A percentile compares a stretch with the other conserved stretches of the same genome.
Evolutionary conservation across 129 eudicot species (phyloP).

Genomic region (Tagetes patula): DNA sequence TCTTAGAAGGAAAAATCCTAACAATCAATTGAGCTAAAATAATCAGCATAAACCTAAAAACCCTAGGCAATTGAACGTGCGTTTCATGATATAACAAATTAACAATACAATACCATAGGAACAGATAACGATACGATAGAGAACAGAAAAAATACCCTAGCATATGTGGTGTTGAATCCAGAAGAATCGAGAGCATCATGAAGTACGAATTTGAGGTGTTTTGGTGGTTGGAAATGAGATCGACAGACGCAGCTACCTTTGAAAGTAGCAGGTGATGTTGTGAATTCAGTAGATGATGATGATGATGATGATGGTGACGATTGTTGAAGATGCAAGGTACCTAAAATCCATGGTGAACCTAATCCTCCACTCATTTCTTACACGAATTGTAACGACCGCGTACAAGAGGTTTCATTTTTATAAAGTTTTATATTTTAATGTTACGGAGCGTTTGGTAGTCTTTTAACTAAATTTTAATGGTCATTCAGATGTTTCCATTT

Average conservation of each 20-base stretch:
- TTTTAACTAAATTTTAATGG: too few relatives aligned
- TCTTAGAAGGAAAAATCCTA: background rate
- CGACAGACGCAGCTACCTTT: constrained; percentile 33
- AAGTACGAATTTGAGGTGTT: constrained; percentile 56
- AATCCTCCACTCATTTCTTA: constrained; percentile 35
- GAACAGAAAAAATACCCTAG: constrained; percentile 41
- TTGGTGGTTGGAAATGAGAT: constrained; percentile 36
- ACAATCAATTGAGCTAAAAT: background rate
- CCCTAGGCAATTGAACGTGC: background rate
- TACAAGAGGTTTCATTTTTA: too few relatives aligned
- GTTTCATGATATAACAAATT: background rate
- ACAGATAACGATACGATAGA: too few relatives aligned
- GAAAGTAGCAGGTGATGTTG: background rate
- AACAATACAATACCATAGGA: background rate
- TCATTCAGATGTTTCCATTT: too few relatives aligned
- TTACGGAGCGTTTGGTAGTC: too few relatives aligned
- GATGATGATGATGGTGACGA: constrained; percentile 8
- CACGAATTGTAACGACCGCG: too few relatives aligned
- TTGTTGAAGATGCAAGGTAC: constrained; percentile 20
- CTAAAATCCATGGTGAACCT: constrained; percentile 46
- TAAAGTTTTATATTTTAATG: too few relatives aligned
- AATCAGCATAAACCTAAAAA: constrained; percentile 9
- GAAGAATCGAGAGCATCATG: constrained; percentile 85
- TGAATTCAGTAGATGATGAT: background rate
- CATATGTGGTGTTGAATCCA: constrained; percentile 64